Evolutionary conservation across 2,329 filamentous ascomycete species (phyloP), one percentile per base, ranked within the genome.

Genomic region (Sarocladium kiliense): DNA sequence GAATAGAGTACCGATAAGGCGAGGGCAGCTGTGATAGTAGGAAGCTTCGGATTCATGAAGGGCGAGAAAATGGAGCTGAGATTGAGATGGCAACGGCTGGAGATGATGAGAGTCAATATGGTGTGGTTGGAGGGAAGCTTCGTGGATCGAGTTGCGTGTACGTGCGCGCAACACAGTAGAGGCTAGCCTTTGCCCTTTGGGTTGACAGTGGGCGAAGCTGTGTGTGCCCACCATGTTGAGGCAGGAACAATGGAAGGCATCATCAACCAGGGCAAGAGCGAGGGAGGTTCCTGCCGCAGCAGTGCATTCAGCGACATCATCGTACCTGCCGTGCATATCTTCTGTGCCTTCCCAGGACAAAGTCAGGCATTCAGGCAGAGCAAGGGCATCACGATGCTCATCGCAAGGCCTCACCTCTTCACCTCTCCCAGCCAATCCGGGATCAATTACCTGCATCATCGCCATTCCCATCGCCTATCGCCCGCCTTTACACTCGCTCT

Each of bases 251-350:
- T n/a, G n/a, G n/a, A 23, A 18, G 18, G 18, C 41, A 44, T 44
- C 41, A 47, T 47, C 44, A 47, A n/a, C 14, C 23, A 27, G 44
- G 44, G 44, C 44, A 47, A 27, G 23, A 47, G 9, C 44, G 25
- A 47, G 44, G 44, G 44, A 47, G 44, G 25, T 30, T n/a, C 44
- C 44, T 47, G 44, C 44, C 44, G 44, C 44, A n/a, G n/a, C 25
- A 27, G 44, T 47, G 23, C 9, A 47, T 47, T 47, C 23, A 30
- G 44, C 44, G 44, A 47, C 44, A 47, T 47, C 44, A 47, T 47
- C n/a, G 44, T 23, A 47, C 16, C 44, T 23, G 23, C 44, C 11
- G 44, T n/a, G 12, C 21, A 10, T 12, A n/a, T n/a, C n/a, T n/a
- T n/a, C n/a, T n/a, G n/a, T n/a, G n/a, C n/a, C n/a, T n/a, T n/a